phyloP scores from a whole-genome alignment of 257 asterid species.

The Solanum lycopersicoides region DNA sequence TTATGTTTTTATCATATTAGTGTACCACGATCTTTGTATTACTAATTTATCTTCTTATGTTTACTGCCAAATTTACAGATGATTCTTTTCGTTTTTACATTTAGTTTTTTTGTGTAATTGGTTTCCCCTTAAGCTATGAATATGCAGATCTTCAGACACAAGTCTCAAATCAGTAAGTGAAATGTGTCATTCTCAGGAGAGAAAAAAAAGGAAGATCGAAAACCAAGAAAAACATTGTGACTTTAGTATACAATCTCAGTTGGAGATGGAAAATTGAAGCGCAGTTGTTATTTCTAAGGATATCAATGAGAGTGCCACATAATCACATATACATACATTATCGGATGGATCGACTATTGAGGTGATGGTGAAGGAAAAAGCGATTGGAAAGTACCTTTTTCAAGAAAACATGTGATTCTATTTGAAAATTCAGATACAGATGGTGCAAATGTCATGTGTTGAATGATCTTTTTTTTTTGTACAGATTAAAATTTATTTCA shows the following conservation, averaged over 20 bases:
- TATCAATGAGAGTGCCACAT: slow-evolving; percentile 1
- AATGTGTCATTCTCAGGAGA: slow-evolving; percentile 1
- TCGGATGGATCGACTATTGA: slow-evolving; percentile 56
- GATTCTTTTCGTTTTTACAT: neutral
- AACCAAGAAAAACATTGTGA: neutral
- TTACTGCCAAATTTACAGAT: neutral
- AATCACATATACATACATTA: slow-evolving; percentile 20
- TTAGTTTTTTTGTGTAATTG: neutral
- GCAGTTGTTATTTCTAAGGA: neutral
- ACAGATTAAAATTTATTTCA: neutral
- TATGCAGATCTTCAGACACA: neutral
- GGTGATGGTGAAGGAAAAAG: slow-evolving; percentile 35
- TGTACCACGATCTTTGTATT: neutral
- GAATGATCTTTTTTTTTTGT: neutral
- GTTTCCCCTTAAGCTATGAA: neutral
- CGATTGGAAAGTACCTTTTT: slow-evolving; percentile 41
- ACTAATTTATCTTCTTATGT: neutral
- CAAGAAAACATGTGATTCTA: slow-evolving; percentile 41
- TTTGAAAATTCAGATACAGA: neutral
- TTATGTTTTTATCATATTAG: neutral
- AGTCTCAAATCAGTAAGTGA: neutral
- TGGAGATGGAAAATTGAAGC: neutral
- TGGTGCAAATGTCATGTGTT: neutral
- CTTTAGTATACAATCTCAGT: neutral
- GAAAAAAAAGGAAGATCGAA: slow-evolving; percentile 1